Conservation (phyloP, 106 monocot genomes). For the Narthecium ossifragum region DNA sequence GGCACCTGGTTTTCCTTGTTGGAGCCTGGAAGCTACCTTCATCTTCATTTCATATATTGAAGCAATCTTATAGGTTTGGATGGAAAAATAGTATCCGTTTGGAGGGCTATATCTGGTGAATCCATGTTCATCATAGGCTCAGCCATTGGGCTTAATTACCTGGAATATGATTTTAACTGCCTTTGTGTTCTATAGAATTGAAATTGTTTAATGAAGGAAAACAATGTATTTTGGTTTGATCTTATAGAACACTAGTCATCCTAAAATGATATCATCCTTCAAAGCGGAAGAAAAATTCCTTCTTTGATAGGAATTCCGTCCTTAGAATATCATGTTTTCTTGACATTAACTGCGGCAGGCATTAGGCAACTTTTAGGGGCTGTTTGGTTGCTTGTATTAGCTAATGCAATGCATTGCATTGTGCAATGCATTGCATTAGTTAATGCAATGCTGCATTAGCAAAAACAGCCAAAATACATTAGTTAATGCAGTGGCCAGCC, state of each 20-base stretch:
- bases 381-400: background rate
- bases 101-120: background rate
- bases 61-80: background rate
- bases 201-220: background rate
- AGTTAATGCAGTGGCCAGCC: too few relatives aligned
- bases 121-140: too few relatives aligned
- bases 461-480: too few relatives aligned
- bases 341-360: background rate
- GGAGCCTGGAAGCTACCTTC: background rate
- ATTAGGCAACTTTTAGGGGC: background rate
- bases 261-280: too few relatives aligned
- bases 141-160: too few relatives aligned
- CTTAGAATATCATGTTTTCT: background rate
- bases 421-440: too few relatives aligned
- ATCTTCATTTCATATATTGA: background rate
- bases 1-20: background rate
- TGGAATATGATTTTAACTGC: background rate
- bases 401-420: too few relatives aligned
- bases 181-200: background rate
- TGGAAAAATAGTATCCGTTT: background rate
- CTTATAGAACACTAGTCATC: too few relatives aligned
- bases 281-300: too few relatives aligned
- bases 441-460: too few relatives aligned
- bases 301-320: background rate
- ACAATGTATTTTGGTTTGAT: background rate